A percentile compares a stretch with the other conserved stretches of the same genome.
Evolutionary conservation across 2,329 filamentous ascomycete genomes (phyloP).

Genomic region (Escovopsis sp.): DNA sequence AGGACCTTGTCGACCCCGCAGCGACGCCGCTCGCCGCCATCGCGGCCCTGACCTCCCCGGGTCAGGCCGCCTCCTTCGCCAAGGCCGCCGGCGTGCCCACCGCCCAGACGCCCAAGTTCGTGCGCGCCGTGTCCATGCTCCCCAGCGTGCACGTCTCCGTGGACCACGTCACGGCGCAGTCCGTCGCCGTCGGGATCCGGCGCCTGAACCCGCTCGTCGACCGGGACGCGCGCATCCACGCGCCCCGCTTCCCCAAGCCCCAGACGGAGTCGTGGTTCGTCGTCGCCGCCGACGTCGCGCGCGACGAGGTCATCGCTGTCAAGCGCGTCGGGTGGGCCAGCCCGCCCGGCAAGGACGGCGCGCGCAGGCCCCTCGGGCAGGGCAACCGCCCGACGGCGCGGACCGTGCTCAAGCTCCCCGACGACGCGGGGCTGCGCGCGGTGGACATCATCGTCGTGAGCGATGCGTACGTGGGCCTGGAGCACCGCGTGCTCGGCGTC

Average conservation of each 20-base stretch:
- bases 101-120: constrained; percentile 30
- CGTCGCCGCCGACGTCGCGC: constrained; percentile 50
- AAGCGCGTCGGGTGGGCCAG: constrained; percentile 67
- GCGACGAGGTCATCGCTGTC: constrained; percentile 68
- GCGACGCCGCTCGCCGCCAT: constrained; percentile 27
- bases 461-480: constrained; percentile 74
- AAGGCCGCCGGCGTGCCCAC: constrained; percentile 35
- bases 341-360: constrained; percentile 4
- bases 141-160: constrained; percentile 54
- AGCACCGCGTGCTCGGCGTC: constrained; percentile 33
- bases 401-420: constrained; percentile 46
- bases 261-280: constrained; percentile 93
- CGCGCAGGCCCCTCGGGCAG: constrained; percentile 18
- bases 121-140: constrained; percentile 47
- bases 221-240: constrained; percentile 61
- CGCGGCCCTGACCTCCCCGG: constrained; percentile 14
- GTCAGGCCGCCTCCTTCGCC: constrained; percentile 28
- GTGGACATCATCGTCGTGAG: constrained; percentile 67
- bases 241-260: constrained; percentile 82
- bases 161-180: constrained; percentile 43
- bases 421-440: constrained; percentile 27
- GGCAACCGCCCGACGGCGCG: constrained; percentile 37
- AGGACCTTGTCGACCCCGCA: constrained; percentile 6
- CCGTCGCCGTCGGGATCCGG: constrained; percentile 47
- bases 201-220: constrained; percentile 53